Evolutionary conservation across 352 stramenopile species (phyloP), one percentile per base, ranked within the genome.

Genomic region (Phytophthora uliginosa): DNA sequence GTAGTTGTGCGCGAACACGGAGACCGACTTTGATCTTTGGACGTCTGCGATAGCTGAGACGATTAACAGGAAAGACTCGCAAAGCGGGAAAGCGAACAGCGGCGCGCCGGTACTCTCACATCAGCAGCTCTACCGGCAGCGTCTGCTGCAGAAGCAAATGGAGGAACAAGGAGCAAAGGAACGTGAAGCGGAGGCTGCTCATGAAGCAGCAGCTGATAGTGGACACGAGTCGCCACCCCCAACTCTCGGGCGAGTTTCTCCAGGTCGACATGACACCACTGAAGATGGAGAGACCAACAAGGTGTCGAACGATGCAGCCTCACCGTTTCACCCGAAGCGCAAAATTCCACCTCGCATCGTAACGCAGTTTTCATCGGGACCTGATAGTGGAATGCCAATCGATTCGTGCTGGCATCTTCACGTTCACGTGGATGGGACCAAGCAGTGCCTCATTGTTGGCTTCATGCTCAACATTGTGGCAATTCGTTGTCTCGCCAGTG

Each of bases 381-480:
- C 62, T 22, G 60, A 86, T 53, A 50, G 66, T 51, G 26, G 64
- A 66, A 12, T 63, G 54, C 22, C 71, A 17, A 36, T 56, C 18
- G 48, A 66, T 53, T 86, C 81, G 4, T 75, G 69, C 9, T 94
- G 85, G 84, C 66, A 81, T 42, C 71, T 94, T 2, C 66, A 92
- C 20, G 33, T 94, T 50, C 75, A 77, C 0, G 66, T 93, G 3
- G 85, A 92, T 55, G 87, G 87, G 12, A 85, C 76, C 28, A 91
- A 94, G 62, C 84, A 89, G 61, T 94, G 85, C 53, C 66, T 93
- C 31, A 94, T 94, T 63, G 73, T 91, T 4, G 84, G 87, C 26
- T 92, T 94, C 45, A 84, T 94, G 73, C 68, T 94, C 20, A 94
- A 94, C 62, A 93, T 93, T 13, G 76, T 92, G 53, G 84, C 87